phyloP scores from a whole-genome alignment of 2,329 filamentous ascomycete genomes.

The Botrytis elliptica region DNA sequence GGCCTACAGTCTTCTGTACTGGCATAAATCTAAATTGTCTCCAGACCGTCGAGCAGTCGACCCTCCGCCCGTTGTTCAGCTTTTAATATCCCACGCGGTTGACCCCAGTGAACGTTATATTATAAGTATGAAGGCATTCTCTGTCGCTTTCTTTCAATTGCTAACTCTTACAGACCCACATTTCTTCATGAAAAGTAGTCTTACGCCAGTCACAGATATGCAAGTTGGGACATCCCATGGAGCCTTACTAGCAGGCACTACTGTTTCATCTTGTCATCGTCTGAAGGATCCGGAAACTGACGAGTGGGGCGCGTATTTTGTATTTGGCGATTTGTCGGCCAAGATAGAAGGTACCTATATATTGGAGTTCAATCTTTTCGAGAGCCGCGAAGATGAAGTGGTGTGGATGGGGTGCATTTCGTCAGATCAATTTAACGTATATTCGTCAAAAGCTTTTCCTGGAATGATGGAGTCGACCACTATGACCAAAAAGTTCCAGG shows the following conservation, averaged over 20 bases:
- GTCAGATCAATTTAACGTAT: constrained; percentile 68
- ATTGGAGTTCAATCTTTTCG: constrained; percentile 75
- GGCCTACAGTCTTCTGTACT: constrained; percentile 8
- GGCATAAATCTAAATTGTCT: constrained; percentile 19
- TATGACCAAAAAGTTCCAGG: constrained; percentile 77
- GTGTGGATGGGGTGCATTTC: constrained; percentile 43
- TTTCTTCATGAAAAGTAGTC: constrained; percentile 41
- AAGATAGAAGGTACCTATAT: constrained; percentile 70
- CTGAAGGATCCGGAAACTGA: constrained; percentile 72
- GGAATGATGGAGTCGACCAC: constrained; percentile 81
- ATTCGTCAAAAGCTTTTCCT: constrained; percentile 67
- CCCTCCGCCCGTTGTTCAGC: constrained; percentile 79
- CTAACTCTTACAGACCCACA: constrained; percentile 45
- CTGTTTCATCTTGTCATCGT: constrained; percentile 78
- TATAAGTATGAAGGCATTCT: constrained; percentile 52
- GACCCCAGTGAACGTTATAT: constrained; percentile 51
- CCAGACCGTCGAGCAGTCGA: constrained; percentile 82
- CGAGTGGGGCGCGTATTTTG: constrained; percentile 79
- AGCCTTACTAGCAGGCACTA: constrained; percentile 65
- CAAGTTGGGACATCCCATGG: constrained; percentile 30
- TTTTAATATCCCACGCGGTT: constrained; percentile 49
- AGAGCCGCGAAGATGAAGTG: constrained; percentile 50
- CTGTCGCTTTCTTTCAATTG: background rate
- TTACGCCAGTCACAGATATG: constrained; percentile 16
- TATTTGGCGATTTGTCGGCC: constrained; percentile 86